These are phyloP conservation scores for Blastobotrys attinorum DNA, from an alignment of 805 yeast species.

Conservation along the genomic window DNA sequence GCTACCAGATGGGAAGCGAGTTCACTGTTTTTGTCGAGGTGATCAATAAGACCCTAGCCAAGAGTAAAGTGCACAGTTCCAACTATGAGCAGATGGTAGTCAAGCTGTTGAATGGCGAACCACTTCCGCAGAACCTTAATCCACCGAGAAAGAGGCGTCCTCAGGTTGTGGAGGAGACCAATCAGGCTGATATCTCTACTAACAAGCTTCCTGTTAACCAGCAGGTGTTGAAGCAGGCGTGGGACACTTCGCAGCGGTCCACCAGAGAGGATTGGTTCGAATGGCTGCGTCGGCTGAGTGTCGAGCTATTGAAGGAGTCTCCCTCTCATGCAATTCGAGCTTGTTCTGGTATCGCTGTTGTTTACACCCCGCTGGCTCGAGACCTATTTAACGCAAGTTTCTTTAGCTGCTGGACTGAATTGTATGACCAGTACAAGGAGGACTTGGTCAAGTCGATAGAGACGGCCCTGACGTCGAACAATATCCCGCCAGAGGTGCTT, in stretches of 20 bases:
- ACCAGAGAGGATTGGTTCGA: conserved; percentile 97
- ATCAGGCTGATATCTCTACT: conserved; percentile 58
- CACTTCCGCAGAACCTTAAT: conserved; percentile 68
- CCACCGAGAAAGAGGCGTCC: conserved; percentile 37
- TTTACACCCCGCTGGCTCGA: conserved; percentile 78
- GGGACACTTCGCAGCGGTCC: conserved; percentile 87
- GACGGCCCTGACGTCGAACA: conserved; percentile 79
- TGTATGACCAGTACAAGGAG: conserved; percentile 82
- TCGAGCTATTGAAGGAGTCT: conserved; percentile 80
- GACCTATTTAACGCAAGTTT: conserved; percentile 92
- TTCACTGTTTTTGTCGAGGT: conserved; percentile 82
- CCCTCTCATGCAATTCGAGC: conserved; percentile 94
- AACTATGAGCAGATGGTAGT: conserved; percentile 75
- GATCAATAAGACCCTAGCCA: conserved; percentile 52
- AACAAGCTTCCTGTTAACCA: conserved; percentile 69
- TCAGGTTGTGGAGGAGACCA: conserved; percentile 44
- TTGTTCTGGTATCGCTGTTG: conserved; percentile 81
- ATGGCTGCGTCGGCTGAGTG: conserved; percentile 84
- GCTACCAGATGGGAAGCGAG: conserved; percentile 76
- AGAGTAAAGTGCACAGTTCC: conserved; percentile 58
- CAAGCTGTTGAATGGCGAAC: conserved; percentile 74
- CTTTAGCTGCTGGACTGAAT: conserved; percentile 91
- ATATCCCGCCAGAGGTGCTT: conserved; percentile 91
- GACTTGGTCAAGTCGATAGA: conserved; percentile 81
- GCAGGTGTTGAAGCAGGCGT: conserved; percentile 60